These are phyloP conservation scores for Boletus insuetus DNA, from an alignment of 768 basidiomycete genomes.

Conservation along the genomic window DNA sequence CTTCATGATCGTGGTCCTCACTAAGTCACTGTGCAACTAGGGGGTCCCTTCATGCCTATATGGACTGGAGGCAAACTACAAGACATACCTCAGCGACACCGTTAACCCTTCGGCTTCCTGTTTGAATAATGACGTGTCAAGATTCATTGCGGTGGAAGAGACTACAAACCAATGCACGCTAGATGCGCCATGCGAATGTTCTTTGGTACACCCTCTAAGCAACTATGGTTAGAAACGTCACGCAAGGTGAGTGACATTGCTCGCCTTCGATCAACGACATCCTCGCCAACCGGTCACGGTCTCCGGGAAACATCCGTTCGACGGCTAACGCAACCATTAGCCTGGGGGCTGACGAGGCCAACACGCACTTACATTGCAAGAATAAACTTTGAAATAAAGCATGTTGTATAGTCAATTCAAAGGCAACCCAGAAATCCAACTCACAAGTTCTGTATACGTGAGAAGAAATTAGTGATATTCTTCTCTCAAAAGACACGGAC, in stretches of 20 bases:
- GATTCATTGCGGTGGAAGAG: not conserved
- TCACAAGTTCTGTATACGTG: constrained; percentile 37
- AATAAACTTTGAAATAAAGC: constrained; percentile 38
- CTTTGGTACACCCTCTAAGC: constrained; percentile 77
- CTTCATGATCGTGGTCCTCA: constrained; percentile 77
- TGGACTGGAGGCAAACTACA: not conserved
- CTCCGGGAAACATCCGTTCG: constrained; percentile 86
- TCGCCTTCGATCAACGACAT: constrained; percentile 93
- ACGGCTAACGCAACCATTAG: constrained; percentile 50
- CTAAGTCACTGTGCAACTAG: constrained; percentile 84
- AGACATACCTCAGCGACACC: constrained; percentile 83
- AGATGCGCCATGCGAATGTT: constrained; percentile 90
- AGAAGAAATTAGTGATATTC: constrained; percentile 14
- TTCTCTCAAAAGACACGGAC: constrained; percentile 23
- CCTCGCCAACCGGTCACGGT: constrained; percentile 71
- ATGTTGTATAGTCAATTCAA: not conserved
- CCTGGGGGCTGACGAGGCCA: not conserved
- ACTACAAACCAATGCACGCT: constrained; percentile 67
- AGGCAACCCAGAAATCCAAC: not conserved
- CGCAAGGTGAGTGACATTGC: not conserved
- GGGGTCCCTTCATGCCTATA: not conserved
- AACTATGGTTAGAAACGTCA: not conserved
- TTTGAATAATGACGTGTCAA: constrained; percentile 1
- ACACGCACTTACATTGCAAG: constrained; percentile 55
- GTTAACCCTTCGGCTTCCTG: constrained; percentile 82